Conservation (phyloP, 2,329 filamentous ascomycete genomes). For the Aspergillus sp. region DNA sequence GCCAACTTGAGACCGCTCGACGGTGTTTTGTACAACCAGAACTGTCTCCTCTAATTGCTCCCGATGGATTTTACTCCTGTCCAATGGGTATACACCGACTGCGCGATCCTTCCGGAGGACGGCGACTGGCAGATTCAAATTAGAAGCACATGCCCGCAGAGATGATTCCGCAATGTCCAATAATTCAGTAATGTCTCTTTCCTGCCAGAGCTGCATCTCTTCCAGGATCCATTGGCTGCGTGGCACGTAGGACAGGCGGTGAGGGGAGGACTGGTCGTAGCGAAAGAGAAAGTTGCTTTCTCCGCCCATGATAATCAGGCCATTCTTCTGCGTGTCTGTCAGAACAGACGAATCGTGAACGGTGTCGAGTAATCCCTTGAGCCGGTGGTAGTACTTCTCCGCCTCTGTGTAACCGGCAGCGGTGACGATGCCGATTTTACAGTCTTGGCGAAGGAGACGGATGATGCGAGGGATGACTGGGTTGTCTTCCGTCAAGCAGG, state of each 20-base stretch:
- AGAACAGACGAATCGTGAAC: constrained; percentile 60
- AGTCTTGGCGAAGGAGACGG: constrained; percentile 69
- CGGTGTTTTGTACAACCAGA: constrained; percentile 83
- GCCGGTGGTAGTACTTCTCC: constrained; percentile 76
- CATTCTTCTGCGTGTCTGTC: constrained; percentile 64
- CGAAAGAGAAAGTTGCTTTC: constrained; percentile 95
- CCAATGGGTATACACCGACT: constrained; percentile 68
- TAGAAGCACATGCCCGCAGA: constrained; percentile 73
- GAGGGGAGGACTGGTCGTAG: constrained; percentile 60
- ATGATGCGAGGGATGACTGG: constrained; percentile 67
- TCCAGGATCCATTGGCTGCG: constrained; percentile 56
- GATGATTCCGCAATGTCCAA: constrained; percentile 85
- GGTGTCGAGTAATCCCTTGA: constrained; percentile 81
- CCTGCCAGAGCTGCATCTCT: constrained; percentile 46
- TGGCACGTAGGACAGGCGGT: constrained; percentile 63
- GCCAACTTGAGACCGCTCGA: constrained; percentile 73
- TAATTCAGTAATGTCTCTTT: constrained; percentile 71
- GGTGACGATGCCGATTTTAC: constrained; percentile 91
- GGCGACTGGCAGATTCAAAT: constrained; percentile 71
- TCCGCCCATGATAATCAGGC: constrained; percentile 87
- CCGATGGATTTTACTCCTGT: constrained; percentile 66
- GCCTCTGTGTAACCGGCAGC: constrained; percentile 92
- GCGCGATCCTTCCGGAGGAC: constrained; percentile 85
- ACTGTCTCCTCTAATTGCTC: constrained; percentile 96
- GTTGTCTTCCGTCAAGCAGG: constrained; percentile 69